Evolutionary conservation across 2,329 filamentous ascomycete species (phyloP).

Genomic region (Cryphonectria carpinicola): DNA sequence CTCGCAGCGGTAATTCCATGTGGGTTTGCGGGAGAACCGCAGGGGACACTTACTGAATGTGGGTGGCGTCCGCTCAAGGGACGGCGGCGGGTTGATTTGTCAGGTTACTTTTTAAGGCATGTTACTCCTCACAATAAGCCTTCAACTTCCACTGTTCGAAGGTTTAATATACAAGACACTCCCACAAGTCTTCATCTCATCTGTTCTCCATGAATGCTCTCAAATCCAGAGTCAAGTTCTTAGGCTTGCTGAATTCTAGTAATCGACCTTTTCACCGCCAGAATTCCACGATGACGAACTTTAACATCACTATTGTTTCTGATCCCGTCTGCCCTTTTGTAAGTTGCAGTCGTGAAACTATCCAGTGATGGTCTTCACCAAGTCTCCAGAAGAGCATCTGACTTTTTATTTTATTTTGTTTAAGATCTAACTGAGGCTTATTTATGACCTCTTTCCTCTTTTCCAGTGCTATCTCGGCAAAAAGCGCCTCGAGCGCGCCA

Average conservation of each 20-base stretch:
- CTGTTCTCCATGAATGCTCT: background rate
- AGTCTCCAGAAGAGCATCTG: no score
- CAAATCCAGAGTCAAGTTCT: background rate
- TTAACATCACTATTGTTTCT: slow-evolving; percentile 77
- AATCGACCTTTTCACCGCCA: slow-evolving; percentile 19
- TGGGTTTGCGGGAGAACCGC: background rate
- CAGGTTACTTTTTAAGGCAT: slow-evolving; percentile 13
- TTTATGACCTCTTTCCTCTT: slow-evolving; percentile 26
- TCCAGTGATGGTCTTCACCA: background rate
- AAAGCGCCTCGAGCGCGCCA: slow-evolving; percentile 73
- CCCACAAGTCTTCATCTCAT: background rate
- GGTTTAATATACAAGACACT: background rate
- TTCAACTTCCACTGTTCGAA: background rate
- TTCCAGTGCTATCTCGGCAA: slow-evolving; percentile 77
- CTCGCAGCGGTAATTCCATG: background rate
- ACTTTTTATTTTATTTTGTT: no score
- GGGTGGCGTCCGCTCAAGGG: background rate
- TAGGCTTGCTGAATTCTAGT: slow-evolving; percentile 14
- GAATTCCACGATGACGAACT: slow-evolving; percentile 66
- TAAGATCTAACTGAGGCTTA: slow-evolving; percentile 14
- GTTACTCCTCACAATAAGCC: background rate
- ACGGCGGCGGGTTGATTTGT: slow-evolving; percentile 14
- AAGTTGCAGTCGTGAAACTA: slow-evolving; percentile 28
- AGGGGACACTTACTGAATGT: slow-evolving; percentile 16
- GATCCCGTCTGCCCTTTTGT: slow-evolving; percentile 77